Evolutionary conservation across 2,329 filamentous ascomycete species (phyloP).

Genomic region (Talaromyces islandicus): DNA sequence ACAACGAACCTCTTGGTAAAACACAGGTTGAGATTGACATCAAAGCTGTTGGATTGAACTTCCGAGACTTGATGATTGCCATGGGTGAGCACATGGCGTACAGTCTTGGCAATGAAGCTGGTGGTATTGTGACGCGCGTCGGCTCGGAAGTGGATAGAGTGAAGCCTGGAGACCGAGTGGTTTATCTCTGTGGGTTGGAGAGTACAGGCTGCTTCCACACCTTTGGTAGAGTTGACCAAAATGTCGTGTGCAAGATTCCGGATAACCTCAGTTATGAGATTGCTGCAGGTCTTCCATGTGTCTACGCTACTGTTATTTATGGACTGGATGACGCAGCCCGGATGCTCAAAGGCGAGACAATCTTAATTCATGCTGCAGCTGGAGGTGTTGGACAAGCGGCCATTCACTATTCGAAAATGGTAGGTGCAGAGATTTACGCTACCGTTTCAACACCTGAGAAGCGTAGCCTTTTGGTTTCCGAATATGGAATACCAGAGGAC

Average conservation of each 20-base stretch:
- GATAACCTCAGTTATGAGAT: constrained; percentile 14
- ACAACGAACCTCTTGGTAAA: constrained; percentile 14
- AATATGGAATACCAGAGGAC: constrained; percentile 17
- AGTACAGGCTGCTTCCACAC: constrained; percentile 14
- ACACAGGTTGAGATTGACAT: constrained; percentile 22
- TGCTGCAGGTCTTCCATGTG: constrained; percentile 16
- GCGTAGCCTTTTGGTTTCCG: constrained; percentile 15
- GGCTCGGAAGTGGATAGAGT: constrained; percentile 9
- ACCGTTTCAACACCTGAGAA: constrained; percentile 18
- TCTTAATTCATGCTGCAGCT: constrained; percentile 21
- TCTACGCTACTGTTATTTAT: constrained; percentile 16
- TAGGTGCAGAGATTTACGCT: constrained; percentile 19
- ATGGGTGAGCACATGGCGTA: constrained; percentile 17
- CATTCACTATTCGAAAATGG: constrained; percentile 15
- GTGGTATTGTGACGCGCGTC: constrained; percentile 18
- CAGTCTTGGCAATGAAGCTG: constrained; percentile 20
- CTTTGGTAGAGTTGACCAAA: constrained; percentile 10
- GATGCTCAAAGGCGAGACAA: constrained; percentile 13
- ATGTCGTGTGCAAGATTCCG: constrained; percentile 13
- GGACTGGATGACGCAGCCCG: constrained; percentile 15
- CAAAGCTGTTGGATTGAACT: constrained; percentile 24
- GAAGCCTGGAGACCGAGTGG: constrained; percentile 13
- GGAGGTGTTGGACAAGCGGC: constrained; percentile 21
- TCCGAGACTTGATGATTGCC: constrained; percentile 19
- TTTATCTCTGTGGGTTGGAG: constrained; percentile 11